Evolutionary conservation across 2,329 filamentous ascomycete genomes (phyloP).

Genomic region (Ceratocystis eucalypticola): DNA sequence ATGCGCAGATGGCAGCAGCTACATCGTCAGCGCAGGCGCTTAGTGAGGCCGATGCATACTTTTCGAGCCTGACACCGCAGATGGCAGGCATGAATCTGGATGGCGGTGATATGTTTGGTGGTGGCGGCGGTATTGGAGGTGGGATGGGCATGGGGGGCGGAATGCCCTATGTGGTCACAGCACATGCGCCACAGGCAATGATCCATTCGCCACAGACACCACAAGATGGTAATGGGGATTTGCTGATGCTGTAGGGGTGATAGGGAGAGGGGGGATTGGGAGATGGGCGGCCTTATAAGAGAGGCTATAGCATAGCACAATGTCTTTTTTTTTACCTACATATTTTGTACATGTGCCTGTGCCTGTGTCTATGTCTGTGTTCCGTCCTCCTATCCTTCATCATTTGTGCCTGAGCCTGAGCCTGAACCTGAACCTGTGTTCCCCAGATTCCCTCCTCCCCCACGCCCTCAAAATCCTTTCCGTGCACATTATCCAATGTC

Average conservation of each 20-base stretch:
- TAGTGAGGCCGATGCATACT: conserved; percentile 79
- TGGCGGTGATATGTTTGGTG: conserved; percentile 50
- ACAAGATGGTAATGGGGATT: conserved; percentile 53
- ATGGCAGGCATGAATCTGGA: conserved; percentile 60
- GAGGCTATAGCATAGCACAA: background rate
- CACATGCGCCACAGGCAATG: conserved; percentile 63
- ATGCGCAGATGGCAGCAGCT: background rate
- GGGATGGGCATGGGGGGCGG: conserved; percentile 25
- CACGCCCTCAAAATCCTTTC: background rate
- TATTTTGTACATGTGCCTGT: no score
- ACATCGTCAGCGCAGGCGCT: conserved; percentile 45
- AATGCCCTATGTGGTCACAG: conserved; percentile 61
- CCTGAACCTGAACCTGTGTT: background rate
- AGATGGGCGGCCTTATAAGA: background rate
- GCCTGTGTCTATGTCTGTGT: no score
- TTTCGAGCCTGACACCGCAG: conserved; percentile 63
- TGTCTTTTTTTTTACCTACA: background rate
- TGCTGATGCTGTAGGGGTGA: conserved; percentile 46
- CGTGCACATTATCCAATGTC: background rate
- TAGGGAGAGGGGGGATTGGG: background rate
- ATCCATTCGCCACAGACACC: conserved; percentile 55
- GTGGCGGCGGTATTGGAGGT: conserved; percentile 29
- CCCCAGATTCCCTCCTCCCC: background rate
- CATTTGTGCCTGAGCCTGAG: no score
- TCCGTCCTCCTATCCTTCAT: background rate